Evolutionary conservation across 2,329 filamentous ascomycete species (phyloP), one percentile per base, ranked within the genome.

Genomic region (Fusarium circinatum): DNA sequence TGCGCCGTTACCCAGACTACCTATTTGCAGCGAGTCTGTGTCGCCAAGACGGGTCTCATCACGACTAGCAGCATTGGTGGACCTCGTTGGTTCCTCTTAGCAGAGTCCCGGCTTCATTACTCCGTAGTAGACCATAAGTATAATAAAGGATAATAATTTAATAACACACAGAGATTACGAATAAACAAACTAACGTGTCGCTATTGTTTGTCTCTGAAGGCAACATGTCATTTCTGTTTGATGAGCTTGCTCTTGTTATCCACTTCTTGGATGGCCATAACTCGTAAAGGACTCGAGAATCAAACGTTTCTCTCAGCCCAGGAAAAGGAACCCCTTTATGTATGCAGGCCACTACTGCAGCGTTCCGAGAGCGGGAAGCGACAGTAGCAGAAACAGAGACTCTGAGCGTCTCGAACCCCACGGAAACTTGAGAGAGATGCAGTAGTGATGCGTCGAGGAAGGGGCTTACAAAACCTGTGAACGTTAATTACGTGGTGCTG

Each of bases 41-140:
- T 51, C 66, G 73, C 70, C 65, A 76, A 77, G 74, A 72, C 62
- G 71, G 59, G 75, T 74, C 76, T 78, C 76, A 78, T 78, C 70
- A 76, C 75, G 76, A 74, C 67, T 38, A 62, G 60, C 65, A 65
- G 62, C 51, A 44, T 44, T 56, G 45, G 71, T 78, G 76, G 75
- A 74, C 65, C 41, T 62, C 26, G 41, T 58, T 65, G 58, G 49
- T 67, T 69, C 24, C 38, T 45, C 49, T 65, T 45, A 58, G 71
- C 38, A 66, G n/a, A 52, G 57, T 67, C 64, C 64, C 34, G 54
- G 34, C 30, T 55, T 58, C 48, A 58, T 72, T 65, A 13, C 45
- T 48, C 26, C 20, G 14, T 49, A 62, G 49, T 51, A 47, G 42
- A 51, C 48, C 54, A 52, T 22, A 20, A 59, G 41, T 48, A 63